These are phyloP conservation scores for Sclerotinia subarctica DNA, from an alignment of 2,329 filamentous ascomycete species.

Conservation along the genomic window DNA sequence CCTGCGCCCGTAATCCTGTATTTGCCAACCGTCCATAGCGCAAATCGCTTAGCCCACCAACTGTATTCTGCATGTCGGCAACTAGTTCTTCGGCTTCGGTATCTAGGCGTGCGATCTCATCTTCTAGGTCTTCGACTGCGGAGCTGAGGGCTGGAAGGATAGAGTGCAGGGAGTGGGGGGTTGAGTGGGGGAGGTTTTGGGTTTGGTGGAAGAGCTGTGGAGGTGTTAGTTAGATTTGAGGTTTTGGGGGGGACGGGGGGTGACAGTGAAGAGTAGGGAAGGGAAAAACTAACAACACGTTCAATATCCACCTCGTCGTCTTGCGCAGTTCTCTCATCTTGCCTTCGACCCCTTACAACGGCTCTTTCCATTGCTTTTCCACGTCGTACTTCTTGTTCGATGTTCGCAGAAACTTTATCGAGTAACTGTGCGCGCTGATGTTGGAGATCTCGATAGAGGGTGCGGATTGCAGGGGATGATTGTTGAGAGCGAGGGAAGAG, in stretches of 20 bases:
- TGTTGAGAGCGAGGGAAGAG: slow-evolving; percentile 63
- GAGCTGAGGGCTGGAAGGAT: slow-evolving; percentile 67
- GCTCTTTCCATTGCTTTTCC: slow-evolving; percentile 58
- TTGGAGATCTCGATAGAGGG: slow-evolving; percentile 76
- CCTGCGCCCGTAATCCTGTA: slow-evolving; percentile 59
- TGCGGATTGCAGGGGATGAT: slow-evolving; percentile 35
- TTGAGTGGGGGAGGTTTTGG: slow-evolving; percentile 43
- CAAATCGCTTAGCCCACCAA: slow-evolving; percentile 76
- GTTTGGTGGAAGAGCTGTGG: slow-evolving; percentile 19
- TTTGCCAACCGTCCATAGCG: slow-evolving; percentile 75
- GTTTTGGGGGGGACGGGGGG: not conserved
- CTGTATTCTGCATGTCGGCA: slow-evolving; percentile 59
- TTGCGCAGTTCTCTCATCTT: slow-evolving; percentile 52
- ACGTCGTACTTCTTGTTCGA: slow-evolving; percentile 60
- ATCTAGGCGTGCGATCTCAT: slow-evolving; percentile 64
- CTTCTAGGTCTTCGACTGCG: slow-evolving; percentile 63
- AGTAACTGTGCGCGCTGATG: slow-evolving; percentile 66
- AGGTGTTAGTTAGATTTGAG: not conserved
- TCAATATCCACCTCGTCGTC: slow-evolving; percentile 65
- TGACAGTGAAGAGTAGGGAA: too few species aligned
- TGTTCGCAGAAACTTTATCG: slow-evolving; percentile 63
- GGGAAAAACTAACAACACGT: slow-evolving; percentile 46
- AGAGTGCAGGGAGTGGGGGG: slow-evolving; percentile 58
- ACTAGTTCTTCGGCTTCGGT: slow-evolving; percentile 60
- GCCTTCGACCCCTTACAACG: slow-evolving; percentile 52